Evolutionary conservation across 202 grass and related monocot species (phyloP).

Genomic region (Digitaria exilis): DNA sequence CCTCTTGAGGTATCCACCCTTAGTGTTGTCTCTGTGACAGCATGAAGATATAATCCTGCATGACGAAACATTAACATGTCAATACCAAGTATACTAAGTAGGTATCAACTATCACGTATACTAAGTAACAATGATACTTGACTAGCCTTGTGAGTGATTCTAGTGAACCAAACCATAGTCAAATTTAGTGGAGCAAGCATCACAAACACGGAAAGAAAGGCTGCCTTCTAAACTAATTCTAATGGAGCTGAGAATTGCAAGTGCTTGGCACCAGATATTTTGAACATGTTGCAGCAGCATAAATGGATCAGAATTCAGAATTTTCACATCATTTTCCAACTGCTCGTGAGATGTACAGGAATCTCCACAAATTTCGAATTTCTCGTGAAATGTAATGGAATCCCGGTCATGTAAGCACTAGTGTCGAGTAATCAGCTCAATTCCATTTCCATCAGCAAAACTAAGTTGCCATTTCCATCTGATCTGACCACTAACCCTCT

Average conservation of each 20-base stretch:
- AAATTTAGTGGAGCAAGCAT: neutral
- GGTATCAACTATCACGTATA: neutral
- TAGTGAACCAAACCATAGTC: neutral
- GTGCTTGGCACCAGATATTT: neutral
- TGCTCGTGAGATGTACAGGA: slow-evolving; percentile 2
- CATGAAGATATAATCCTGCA: slow-evolving; percentile 95
- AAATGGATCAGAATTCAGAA: neutral
- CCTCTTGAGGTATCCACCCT: slow-evolving; percentile 93
- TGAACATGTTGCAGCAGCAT: neutral
- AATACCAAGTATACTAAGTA: slow-evolving; percentile 4
- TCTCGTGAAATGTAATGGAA: slow-evolving; percentile 1
- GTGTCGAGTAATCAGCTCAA: neutral
- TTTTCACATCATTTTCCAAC: neutral
- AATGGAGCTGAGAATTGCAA: neutral
- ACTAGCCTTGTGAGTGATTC: neutral
- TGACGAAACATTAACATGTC: slow-evolving; percentile 2
- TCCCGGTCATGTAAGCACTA: neutral
- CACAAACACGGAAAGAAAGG: neutral
- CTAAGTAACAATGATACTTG: neutral
- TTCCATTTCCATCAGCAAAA: neutral
- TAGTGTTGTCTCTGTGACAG: slow-evolving; percentile 83
- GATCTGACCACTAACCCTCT: neutral
- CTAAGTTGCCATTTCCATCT: neutral
- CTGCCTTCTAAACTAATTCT: neutral
- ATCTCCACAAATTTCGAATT: neutral